phyloP scores from a whole-genome alignment of 2,329 filamentous ascomycete genomes.

The Penicillium rolfsii region DNA sequence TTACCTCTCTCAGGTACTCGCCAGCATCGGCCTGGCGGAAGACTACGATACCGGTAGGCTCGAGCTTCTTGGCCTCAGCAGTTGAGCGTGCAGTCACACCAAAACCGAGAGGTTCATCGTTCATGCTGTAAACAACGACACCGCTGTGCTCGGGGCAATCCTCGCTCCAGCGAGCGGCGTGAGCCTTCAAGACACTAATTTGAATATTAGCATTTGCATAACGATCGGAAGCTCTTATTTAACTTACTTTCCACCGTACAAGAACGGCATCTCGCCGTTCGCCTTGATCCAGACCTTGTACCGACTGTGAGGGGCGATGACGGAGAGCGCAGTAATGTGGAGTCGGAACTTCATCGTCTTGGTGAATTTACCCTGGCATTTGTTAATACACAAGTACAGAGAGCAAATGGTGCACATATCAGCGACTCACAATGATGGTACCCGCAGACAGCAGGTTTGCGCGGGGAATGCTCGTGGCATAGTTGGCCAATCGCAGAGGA shows the following conservation, averaged over 20 bases:
- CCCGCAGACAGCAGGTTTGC: constrained; percentile 85
- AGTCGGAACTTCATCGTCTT: constrained; percentile 95
- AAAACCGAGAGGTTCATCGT: constrained; percentile 86
- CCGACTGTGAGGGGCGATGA: constrained; percentile 86
- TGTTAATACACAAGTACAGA: neutral
- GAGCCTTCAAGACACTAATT: constrained; percentile 59
- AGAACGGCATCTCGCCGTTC: constrained; percentile 77
- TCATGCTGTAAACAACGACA: constrained; percentile 86
- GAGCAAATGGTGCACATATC: neutral
- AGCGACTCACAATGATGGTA: constrained; percentile 64
- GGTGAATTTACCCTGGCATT: constrained; percentile 77
- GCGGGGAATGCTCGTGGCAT: constrained; percentile 82
- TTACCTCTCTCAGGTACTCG: constrained; percentile 83
- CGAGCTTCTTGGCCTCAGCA: constrained; percentile 77
- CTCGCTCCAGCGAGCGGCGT: constrained; percentile 82
- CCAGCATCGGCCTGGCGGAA: constrained; percentile 94
- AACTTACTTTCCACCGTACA: constrained; percentile 71
- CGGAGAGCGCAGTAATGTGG: constrained; percentile 87
- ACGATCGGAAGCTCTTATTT: neutral
- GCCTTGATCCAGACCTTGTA: constrained; percentile 98
- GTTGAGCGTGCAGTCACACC: constrained; percentile 88
- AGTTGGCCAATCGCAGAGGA: constrained; percentile 82
- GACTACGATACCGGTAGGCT: constrained; percentile 85
- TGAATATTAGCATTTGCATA: neutral
- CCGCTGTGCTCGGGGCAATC: constrained; percentile 94